These are phyloP conservation scores for Solanum arcanum DNA, from an alignment of 257 asterid genomes.

Conservation along the genomic window DNA sequence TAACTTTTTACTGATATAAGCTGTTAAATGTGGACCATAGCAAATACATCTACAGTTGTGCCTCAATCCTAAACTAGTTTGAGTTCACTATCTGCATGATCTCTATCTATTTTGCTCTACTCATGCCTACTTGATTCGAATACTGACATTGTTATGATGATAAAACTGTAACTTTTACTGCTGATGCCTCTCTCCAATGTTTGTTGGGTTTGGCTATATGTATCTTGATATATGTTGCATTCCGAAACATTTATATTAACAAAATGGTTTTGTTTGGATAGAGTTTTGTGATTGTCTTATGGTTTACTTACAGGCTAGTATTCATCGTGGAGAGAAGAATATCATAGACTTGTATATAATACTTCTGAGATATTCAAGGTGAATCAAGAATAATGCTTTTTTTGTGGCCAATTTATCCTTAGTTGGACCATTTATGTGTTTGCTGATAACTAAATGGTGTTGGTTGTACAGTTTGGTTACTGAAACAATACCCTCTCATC, in stretches of 20 bases:
- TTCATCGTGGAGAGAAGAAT: slow-evolving; percentile 66
- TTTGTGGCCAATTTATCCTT: not conserved
- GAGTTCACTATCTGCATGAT: not conserved
- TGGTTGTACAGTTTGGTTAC: slow-evolving; percentile 64
- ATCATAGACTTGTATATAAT: slow-evolving; percentile 67
- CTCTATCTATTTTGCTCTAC: not conserved
- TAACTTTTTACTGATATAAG: not conserved
- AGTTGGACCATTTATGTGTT: not conserved
- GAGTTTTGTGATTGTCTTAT: not conserved
- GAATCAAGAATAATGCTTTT: not conserved
- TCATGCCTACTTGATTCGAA: not conserved
- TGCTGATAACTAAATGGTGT: slow-evolving; percentile 10
- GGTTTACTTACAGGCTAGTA: slow-evolving; percentile 43
- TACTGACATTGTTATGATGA: not conserved
- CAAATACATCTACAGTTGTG: not conserved
- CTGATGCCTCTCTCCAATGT: not conserved
- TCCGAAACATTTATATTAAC: not conserved
- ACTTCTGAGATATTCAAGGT: slow-evolving; percentile 79
- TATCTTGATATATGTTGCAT: not conserved
- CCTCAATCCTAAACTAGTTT: not conserved
- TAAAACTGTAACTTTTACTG: not conserved
- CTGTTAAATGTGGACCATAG: not conserved
- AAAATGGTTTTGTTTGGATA: not conserved
- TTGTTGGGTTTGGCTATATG: not conserved
- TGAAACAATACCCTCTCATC: slow-evolving; percentile 75